A percentile compares a stretch with the other conserved stretches of the same genome.
Evolutionary conservation across 73 alveolate species (phyloP).

Genomic region (Tetrahymena malaccensis): DNA sequence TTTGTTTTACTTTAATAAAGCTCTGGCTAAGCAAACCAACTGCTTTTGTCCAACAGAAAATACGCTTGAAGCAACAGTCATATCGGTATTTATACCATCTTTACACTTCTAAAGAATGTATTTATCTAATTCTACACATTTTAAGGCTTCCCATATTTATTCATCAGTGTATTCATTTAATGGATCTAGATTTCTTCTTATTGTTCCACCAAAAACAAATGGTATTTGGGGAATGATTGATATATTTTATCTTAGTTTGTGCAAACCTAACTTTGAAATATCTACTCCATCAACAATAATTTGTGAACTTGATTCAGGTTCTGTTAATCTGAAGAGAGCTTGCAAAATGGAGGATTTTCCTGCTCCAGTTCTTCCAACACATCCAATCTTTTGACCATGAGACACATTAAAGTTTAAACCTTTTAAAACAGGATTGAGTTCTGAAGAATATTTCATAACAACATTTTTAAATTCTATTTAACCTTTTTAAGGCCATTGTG

Average conservation of each 20-base stretch:
- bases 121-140: constrained; percentile 65
- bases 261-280: constrained; percentile 52
- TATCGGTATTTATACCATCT: constrained; percentile 62
- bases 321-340: constrained; percentile 15
- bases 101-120: constrained; percentile 55
- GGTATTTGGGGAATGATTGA: constrained; percentile 92
- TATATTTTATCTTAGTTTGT: constrained; percentile 60
- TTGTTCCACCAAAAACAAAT: constrained; percentile 80
- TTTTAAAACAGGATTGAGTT: constrained; percentile 42
- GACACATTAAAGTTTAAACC: constrained; percentile 3
- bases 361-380: constrained; percentile 53
- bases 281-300: constrained; percentile 77
- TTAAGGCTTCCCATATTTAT: constrained; percentile 49
- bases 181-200: constrained; percentile 90
- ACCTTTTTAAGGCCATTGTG: constrained; percentile 42
- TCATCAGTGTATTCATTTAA: constrained; percentile 45
- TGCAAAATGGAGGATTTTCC: constrained; percentile 48
- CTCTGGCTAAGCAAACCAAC: constrained; percentile 66
- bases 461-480: constrained; percentile 63
- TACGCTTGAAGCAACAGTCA: constrained; percentile 75
- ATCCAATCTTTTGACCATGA: constrained; percentile 19
- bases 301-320: constrained; percentile 43
- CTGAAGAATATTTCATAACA: constrained; percentile 68
- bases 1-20: constrained; percentile 50
- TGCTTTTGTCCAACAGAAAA: constrained; percentile 89